Base-by-base conservation (phyloP, 2,329 filamentous ascomycete genomes). In the Fonsecaea pugnacius region DNA sequence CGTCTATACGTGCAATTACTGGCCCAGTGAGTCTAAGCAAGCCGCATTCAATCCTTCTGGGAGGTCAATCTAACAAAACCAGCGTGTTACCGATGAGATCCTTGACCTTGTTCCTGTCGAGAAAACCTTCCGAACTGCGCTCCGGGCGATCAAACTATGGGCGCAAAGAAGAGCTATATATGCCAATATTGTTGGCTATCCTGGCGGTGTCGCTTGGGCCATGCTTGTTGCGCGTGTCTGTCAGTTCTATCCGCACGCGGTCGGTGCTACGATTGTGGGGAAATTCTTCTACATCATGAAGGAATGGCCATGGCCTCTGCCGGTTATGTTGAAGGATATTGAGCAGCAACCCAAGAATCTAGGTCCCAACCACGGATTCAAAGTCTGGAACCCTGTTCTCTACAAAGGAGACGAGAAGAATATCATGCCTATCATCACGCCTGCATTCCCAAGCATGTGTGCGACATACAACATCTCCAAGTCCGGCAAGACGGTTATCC, bases 371-470 rank as follows among this genome's bases (percentile, higher is more conserved):
- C 59, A 64, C 24, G 58, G 46, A 7, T 66, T 68, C 35, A 88
- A 91, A 72, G 90, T 96, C 63, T 99, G 95, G 94, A 98, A 99
- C 73, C 95, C 95, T 43, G 71, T 91, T 84, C 81, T 92, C 33
- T 96, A 96, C 76, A 87, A 87, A 66, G 85, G 87, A 60, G 95
- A 98, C 76, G 86, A 86, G 50, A 91, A 87, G 70, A 94, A 98
- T 77, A 82, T 97, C 58, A 99, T 99, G 95, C 95, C 95, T 32
- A 91, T 99, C 77, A 98, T 99, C 73, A 99, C 95, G 1, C 95
- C 95, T 1, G 93, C 95, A 0, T 98, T 97, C 75, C 95, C 95
- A 2, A 96, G 92, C 56, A 98, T 97, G 93, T 98, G 95, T 76
- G 90, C 95, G 1, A 98, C 95, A 0, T 95, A 96, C 80, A 98